A percentile compares a stretch with the other conserved stretches of the same genome.
These are phyloP conservation scores for Juglanconis oblonga DNA, from an alignment of 2,329 filamentous ascomycete species.

Conservation along the genomic window DNA sequence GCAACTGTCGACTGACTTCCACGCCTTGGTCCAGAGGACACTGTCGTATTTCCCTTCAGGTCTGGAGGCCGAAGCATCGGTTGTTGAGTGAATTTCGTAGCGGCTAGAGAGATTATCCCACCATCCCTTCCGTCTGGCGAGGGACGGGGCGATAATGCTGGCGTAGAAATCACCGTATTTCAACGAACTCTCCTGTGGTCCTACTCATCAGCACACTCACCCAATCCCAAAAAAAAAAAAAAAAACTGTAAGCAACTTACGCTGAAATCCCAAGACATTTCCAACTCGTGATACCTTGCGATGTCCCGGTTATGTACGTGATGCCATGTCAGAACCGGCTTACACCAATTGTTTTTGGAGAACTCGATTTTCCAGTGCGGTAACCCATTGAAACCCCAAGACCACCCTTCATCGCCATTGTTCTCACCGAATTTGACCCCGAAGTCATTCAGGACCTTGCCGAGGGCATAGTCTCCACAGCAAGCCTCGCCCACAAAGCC, in stretches of 20 bases:
- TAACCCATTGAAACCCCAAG: constrained; percentile 8
- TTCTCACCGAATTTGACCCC: constrained; percentile 7
- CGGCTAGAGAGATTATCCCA: constrained; percentile 26
- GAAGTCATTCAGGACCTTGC: constrained; percentile 9
- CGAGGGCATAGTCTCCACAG: constrained; percentile 8
- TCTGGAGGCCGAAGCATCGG: constrained; percentile 16
- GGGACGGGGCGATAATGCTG: constrained; percentile 22
- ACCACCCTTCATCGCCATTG: background rate
- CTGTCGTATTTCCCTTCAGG: constrained; percentile 15
- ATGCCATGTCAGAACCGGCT: constrained; percentile 19
- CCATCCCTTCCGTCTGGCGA: constrained; percentile 23
- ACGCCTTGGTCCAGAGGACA: constrained; percentile 22
- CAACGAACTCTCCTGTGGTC: constrained; percentile 16
- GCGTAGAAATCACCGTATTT: constrained; percentile 25
- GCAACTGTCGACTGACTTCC: constrained; percentile 24
- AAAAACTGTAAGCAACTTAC: background rate
- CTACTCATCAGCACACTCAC: background rate
- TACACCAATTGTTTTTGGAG: constrained; percentile 7
- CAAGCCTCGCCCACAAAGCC: constrained; percentile 1
- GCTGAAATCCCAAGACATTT: constrained; percentile 24
- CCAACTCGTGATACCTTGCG: constrained; percentile 23
- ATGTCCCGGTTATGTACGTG: constrained; percentile 25
- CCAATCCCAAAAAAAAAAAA: background rate
- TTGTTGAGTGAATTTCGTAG: constrained; percentile 23
- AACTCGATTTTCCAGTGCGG: constrained; percentile 7